phyloP scores from a whole-genome alignment of 352 stramenopile species.

The Lagenidium giganteum region DNA sequence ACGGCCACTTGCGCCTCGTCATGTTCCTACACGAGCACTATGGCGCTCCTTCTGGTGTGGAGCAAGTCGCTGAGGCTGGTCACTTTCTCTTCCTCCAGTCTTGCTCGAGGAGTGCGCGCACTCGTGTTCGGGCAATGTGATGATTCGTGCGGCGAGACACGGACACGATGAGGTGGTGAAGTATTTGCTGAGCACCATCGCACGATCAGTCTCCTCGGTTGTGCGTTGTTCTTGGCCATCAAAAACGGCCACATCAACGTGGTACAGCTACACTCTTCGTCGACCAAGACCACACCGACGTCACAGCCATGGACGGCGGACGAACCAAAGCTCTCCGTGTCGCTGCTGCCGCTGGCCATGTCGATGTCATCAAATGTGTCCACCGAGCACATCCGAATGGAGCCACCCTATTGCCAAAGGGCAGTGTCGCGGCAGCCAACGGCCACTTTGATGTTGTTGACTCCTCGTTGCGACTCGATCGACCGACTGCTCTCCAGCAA shows the following conservation, averaged over 20 bases:
- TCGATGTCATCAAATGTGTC: conserved; percentile 1
- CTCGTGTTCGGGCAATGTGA: no score
- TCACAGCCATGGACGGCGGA: no score
- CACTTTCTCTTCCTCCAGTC: no score
- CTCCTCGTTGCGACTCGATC: conserved; percentile 2
- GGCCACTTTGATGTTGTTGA: conserved; percentile 2
- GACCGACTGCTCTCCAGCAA: conserved; percentile 1
- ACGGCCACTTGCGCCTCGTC: conserved; percentile 38
- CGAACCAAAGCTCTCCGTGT: not conserved
- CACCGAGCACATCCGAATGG: not conserved
- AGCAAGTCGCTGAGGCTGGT: no score
- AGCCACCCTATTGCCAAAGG: not conserved
- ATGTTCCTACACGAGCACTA: conserved; percentile 36
- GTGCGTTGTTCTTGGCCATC: no score
- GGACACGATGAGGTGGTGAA: conserved; percentile 6
- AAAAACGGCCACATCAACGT: conserved; percentile 4
- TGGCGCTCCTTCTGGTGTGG: no score
- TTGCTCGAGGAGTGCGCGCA: no score
- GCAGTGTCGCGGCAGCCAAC: not conserved
- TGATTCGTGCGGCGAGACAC: conserved; percentile 1
- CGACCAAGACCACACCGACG: not conserved
- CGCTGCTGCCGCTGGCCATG: not conserved
- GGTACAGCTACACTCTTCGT: conserved; percentile 1
- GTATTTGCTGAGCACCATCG: conserved; percentile 2
- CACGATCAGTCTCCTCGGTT: no score